These are phyloP conservation scores for Biancaea sappan DNA, from an alignment of 306 rosid genomes.

Conservation along the genomic window DNA sequence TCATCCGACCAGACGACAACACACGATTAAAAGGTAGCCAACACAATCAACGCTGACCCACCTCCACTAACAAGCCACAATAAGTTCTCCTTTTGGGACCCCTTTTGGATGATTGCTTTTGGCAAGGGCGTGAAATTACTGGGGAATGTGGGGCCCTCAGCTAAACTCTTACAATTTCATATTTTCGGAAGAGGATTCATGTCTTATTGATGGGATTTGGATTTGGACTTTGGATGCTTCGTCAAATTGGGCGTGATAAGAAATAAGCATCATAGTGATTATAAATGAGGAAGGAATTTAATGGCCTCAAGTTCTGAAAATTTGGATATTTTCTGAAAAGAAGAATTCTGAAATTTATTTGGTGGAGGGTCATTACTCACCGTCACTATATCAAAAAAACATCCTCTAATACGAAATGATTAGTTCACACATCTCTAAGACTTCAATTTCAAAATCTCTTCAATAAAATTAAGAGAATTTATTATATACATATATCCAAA, in stretches of 20 bases:
- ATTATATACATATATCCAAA: background rate
- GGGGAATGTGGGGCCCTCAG: slow-evolving; percentile 49
- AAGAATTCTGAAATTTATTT: background rate
- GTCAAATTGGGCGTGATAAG: slow-evolving; percentile 18
- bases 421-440: background rate
- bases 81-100: slow-evolving; percentile 51
- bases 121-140: slow-evolving; percentile 68
- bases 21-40: slow-evolving; percentile 51
- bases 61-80: slow-evolving; percentile 59
- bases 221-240: slow-evolving; percentile 41
- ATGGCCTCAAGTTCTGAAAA: slow-evolving; percentile 19
- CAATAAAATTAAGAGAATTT: background rate
- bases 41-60: slow-evolving; percentile 69
- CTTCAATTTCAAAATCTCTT: background rate
- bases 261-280: background rate
- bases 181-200: slow-evolving; percentile 13
- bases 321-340: slow-evolving; percentile 16
- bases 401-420: background rate
- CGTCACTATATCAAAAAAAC: slow-evolving; percentile 4
- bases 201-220: slow-evolving; percentile 25
- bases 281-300: background rate
- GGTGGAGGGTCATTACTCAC: slow-evolving; percentile 15
- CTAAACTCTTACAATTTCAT: slow-evolving; percentile 39
- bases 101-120: slow-evolving; percentile 59
- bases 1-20: slow-evolving; percentile 80